Evolutionary conservation across 352 stramenopile species (phyloP), one percentile per base, ranked within the genome.

Genomic region (Phytophthora pinifolia): DNA sequence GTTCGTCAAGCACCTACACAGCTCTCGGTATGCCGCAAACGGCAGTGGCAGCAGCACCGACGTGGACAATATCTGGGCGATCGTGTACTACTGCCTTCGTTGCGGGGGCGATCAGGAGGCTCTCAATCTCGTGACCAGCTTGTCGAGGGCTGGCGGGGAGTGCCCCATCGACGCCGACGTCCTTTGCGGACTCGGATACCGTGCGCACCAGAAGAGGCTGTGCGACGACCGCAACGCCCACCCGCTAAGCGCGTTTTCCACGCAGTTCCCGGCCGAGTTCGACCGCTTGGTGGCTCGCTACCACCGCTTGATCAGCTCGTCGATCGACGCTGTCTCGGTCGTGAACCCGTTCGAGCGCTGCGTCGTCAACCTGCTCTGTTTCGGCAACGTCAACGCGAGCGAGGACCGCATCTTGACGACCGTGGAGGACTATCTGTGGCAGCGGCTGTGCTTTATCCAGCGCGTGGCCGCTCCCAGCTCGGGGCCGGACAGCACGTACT

Each of bases 391-490:
- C 17, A 90, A 92, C 47, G 73, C 76, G 15, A 89, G 82, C 32
- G 81, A 94, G 49, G 60, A 69, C 3, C 80, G 80, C 35, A 86
- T 94, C 37, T 56, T 89, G 32, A 83, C 79, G 22, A 94, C 83
- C 18, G 81, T 94, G 38, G 84, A 94, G 64, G 84, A 94, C 52
- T 94, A 92, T 46, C 34, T 94, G 43, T 94, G 84, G 84, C 84
- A 94, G 52, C 79, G 83, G 1, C 67, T 92, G 20, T 92, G 79
- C 59, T 94, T 92, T 38, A 79, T 89, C 27, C 78, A 92, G 66
- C 76, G 67, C 18, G 65, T 72, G 10, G 62, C 54, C 9, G 44
- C 54, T 29, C 63, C 54, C 32, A 70, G 48, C 35, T 78, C 76
- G 12, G 52, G 60, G 1, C 62, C 76, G 0, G 76, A 89, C 43